These are phyloP conservation scores for Diaporthe destruens DNA, from an alignment of 2,329 filamentous ascomycete genomes.

Conservation along the genomic window DNA sequence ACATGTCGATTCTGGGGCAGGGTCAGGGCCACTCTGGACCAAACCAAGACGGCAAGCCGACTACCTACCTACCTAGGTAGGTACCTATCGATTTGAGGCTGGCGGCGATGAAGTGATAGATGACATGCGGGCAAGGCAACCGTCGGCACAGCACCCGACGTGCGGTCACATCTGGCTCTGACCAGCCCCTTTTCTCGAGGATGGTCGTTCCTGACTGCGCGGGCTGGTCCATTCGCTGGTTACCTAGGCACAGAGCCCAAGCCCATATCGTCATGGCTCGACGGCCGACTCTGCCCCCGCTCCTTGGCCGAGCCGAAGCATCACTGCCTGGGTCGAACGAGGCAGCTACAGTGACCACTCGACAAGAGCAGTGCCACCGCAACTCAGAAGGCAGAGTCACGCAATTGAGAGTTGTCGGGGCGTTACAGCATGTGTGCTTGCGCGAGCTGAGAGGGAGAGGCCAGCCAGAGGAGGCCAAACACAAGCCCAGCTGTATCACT, in stretches of 20 bases:
- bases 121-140: constrained; percentile 3
- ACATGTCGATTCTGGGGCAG: not conserved
- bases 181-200: constrained; percentile 26
- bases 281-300: not conserved
- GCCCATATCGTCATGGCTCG: constrained; percentile 7
- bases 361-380: constrained; percentile 14
- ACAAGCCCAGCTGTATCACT: constrained; percentile 36
- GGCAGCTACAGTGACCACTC: constrained; percentile 12
- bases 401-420: constrained; percentile 34
- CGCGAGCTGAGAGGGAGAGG: constrained; percentile 28
- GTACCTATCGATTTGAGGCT: constrained; percentile 22
- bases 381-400: constrained; percentile 32
- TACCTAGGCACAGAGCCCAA: not conserved
- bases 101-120: constrained; percentile 12
- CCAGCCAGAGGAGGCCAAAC: constrained; percentile 35
- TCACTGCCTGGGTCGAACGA: not conserved
- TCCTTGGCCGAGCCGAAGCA: not conserved
- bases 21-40: not conserved
- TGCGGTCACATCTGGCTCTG: constrained; percentile 4
- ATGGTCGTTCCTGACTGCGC: constrained; percentile 5
- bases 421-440: constrained; percentile 39
- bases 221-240: constrained; percentile 31
- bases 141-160: constrained; percentile 11
- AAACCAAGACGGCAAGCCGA: not conserved
- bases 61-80: not conserved